Base-by-base conservation (phyloP, 345 rosid species). In the Atalantia buxifolia region DNA sequence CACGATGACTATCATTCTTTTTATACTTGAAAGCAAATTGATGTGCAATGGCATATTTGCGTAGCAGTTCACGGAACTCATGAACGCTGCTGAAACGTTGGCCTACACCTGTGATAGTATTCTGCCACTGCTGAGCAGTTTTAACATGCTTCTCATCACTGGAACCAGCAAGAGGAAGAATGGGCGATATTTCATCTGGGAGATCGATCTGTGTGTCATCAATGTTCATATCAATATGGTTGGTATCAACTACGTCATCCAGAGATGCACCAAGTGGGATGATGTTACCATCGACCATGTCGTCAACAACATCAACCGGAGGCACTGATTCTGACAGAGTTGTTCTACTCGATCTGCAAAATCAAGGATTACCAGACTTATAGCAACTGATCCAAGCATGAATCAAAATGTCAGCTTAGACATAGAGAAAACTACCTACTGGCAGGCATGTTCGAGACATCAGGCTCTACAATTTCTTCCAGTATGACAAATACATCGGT, bases 1-100 rank as follows among this genome's bases (percentile, higher is more conserved):
- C 99, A 2, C 99, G 89, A 74, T 95, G 95, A 71, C 98, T 95
- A 76, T 93, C 99, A 25, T 95, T 95, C 90, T 95, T 95, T 83
- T 93, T 91, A 82, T 95, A 93, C 70, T 92, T 89, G 77, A 91
- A 93, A 25, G 98, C 94, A 87, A 95, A 95, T 84, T 92, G 95
- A 87, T 95, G 91, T 2, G 99, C 94, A n/a, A 93, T 93, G 2
- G 99, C 95, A 79, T 89, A 95, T 80, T 90, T 95, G 30, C 96
- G 88, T 81, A 95, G 36, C 1, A 93, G 75, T 85, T 95, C 98
- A 9, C 99, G 97, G 73, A 95, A 95, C 83, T 95, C 98, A 18
- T 85, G 85, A 24, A 95, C 97, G 24, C 92, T 86, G 80, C 85
- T 86, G 78, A 95, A 93, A 78, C 99, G 84, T 82, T 95, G 99